Evolutionary conservation across 2,329 filamentous ascomycete genomes (phyloP), one percentile per base, ranked within the genome.

Genomic region (Xylariaceae sp.): DNA sequence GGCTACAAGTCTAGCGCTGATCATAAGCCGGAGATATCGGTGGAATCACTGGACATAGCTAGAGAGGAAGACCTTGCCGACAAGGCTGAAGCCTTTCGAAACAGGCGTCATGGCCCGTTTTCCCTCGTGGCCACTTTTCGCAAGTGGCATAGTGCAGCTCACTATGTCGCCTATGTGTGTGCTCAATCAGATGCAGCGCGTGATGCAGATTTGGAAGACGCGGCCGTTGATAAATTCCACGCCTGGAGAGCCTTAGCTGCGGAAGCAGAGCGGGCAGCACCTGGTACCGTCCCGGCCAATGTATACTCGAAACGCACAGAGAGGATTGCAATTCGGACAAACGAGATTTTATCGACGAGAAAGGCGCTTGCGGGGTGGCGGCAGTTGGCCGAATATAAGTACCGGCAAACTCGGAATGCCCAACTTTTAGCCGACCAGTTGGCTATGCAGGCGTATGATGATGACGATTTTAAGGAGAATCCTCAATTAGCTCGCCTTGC

Each of bases 251-350:
- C 58, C 21, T 41, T 61, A 19, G 54, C 64, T n/a, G 56, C 55
- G 9, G 59, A 62, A 42, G 58, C 63, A 5, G 56, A 63, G 29
- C 47, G 56, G 9, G 54, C 60, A 34, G 53, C 58, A 21, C 57
- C 61, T 30, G 44, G 61, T 21, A 49, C 54, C 12, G 53, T 65
- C 15, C 65, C 61, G 34, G 51, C 61, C 10, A 66, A 64, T 51
- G 60, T 63, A 19, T 68, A 66, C 51, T 68, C 67, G 12, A 67
- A 65, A 49, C 63, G 66, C n/a, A 63, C 63, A 18, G 65, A 67
- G 47, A 60, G 51, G 39, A 63, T 68, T 36, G 65, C 67, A 34
- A 56, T 58, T 15, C 61, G 67, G 13, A 55, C 67, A 21, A 54
- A 63, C 46, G 61, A 68, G 37, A 68, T 68, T 12, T 58, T 63